Conservation (phyloP, 2,329 filamentous ascomycete genomes). For the Dothidotthia symphoricarpi region DNA sequence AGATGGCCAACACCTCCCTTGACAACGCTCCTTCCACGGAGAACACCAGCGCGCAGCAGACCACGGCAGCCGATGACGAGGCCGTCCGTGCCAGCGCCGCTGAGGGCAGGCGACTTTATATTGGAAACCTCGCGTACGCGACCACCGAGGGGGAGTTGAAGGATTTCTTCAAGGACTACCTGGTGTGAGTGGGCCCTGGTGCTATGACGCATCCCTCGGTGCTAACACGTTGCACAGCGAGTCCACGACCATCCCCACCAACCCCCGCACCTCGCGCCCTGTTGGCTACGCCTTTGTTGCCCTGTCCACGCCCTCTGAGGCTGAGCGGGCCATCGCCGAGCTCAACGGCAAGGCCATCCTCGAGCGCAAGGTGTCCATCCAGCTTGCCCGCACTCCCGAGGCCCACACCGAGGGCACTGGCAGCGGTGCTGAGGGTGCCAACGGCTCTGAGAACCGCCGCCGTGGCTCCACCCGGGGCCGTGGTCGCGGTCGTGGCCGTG, state of each 20-base stretch:
- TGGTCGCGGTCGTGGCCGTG: slow-evolving; percentile 60
- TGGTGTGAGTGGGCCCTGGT: slow-evolving; percentile 72
- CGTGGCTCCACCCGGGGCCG: slow-evolving; percentile 57
- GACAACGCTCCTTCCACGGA: slow-evolving; percentile 53
- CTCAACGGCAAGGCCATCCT: slow-evolving; percentile 97
- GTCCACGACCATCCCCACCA: slow-evolving; percentile 98
- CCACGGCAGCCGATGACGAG: slow-evolving; percentile 75
- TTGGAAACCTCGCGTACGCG: slow-evolving; percentile 99
- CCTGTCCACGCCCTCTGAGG: slow-evolving; percentile 89
- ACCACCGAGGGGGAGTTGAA: slow-evolving; percentile 99
- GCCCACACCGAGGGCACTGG: slow-evolving; percentile 69
- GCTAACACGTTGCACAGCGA: slow-evolving; percentile 61
- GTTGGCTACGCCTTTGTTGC: slow-evolving; percentile 99
- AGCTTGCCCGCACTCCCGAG: slow-evolving; percentile 97
- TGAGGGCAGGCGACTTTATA: slow-evolving; percentile 98
- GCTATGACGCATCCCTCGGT: slow-evolving; percentile 11
- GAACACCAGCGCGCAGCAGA: slow-evolving; percentile 57
- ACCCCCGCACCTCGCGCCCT: slow-evolving; percentile 96
- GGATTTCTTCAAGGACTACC: slow-evolving; percentile 99
- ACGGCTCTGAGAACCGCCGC: slow-evolving; percentile 61
- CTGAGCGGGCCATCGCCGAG: slow-evolving; percentile 90
- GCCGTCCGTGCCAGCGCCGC: slow-evolving; percentile 95
- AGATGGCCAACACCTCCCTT: slow-evolving; percentile 65
- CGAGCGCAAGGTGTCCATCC: slow-evolving; percentile 97
- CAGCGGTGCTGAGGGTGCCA: slow-evolving; percentile 71